These are phyloP conservation scores for Phytophthora chlamydospora DNA, from an alignment of 352 stramenopile genomes.

Conservation along the genomic window DNA sequence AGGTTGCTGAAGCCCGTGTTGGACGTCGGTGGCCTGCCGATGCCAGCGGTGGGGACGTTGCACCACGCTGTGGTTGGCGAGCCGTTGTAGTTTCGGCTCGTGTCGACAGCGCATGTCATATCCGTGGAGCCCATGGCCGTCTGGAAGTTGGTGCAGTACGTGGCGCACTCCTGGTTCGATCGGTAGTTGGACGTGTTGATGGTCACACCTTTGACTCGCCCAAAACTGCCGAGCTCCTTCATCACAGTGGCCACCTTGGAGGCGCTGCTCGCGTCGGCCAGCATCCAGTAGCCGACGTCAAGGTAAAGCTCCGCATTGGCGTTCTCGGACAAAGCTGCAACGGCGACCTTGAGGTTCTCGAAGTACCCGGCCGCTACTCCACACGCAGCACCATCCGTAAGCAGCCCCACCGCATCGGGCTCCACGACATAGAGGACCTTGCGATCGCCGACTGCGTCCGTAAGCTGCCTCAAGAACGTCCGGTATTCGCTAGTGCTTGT, in stretches of 20 bases:
- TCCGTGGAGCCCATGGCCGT: slow-evolving; percentile 38
- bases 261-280: slow-evolving; percentile 28
- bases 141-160: slow-evolving; percentile 67
- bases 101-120: slow-evolving; percentile 66
- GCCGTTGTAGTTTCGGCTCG: slow-evolving; percentile 70
- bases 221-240: slow-evolving; percentile 40
- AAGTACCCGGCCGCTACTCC: slow-evolving; percentile 54
- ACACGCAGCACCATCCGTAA: slow-evolving; percentile 39
- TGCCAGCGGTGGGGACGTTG: slow-evolving; percentile 61
- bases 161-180: slow-evolving; percentile 49
- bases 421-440: slow-evolving; percentile 76
- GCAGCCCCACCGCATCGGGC: slow-evolving; percentile 62
- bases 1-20: slow-evolving; percentile 55
- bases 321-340: slow-evolving; percentile 55
- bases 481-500: slow-evolving; percentile 49
- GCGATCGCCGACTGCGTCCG: slow-evolving; percentile 45
- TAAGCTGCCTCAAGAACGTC: slow-evolving; percentile 51
- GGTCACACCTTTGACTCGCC: slow-evolving; percentile 63
- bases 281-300: slow-evolving; percentile 71
- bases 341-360: slow-evolving; percentile 55
- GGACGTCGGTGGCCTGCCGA: slow-evolving; percentile 57
- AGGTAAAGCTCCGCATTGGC: slow-evolving; percentile 73
- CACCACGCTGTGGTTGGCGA: slow-evolving; percentile 56
- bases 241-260: slow-evolving; percentile 40
- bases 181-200: slow-evolving; percentile 84